Evolutionary conservation across 2,329 filamentous ascomycete genomes (phyloP), one percentile per base, ranked within the genome.

Genomic region (Leptographium wingfieldii): DNA sequence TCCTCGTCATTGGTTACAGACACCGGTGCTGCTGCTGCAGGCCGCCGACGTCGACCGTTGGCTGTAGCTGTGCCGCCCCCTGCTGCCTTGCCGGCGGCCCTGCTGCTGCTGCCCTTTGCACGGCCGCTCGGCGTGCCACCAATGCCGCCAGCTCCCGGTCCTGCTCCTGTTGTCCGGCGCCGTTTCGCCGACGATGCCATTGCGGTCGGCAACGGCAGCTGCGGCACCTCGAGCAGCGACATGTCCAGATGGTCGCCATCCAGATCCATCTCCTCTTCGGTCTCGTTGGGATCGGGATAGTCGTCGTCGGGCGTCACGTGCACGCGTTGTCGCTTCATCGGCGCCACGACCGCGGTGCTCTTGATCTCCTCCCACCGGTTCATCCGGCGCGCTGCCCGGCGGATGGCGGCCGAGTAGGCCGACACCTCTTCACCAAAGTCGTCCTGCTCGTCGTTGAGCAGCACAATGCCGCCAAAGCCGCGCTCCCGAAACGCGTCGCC

Each of bases 351-450:
- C 3, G 78, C 70, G 25, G 74, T 55, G 29, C 63, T 63, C 0
- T 70, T 66, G n/a, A 73, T 72, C 16, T 83, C 78, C 12, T 83
- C 79, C 89, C 89, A 92, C 38, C 88, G 80, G 58, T 80, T 75
- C n/a, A 92, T 74, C 49, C 89, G 79, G 33, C 89, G 79, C 25
- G 78, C 74, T 1, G 80, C 78, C 19, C 86, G 80, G 58, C 85
- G 76, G 22, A 92, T 73, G 9, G 87, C 80, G 12, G 86, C 82
- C 4, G 83, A 80, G 61, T 88, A 85, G 1, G 82, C 77, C 59
- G 80, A 79, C 6, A 83, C 78, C 70, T 92, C 87, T 70, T 92
- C 89, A 52, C 89, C 89, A 65, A 84, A 88, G 71, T 92, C 88
- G 63, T 90, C 86, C 0, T 77, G 72, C 68, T 92, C 88, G 19